phyloP scores from a whole-genome alignment of 2,329 filamentous ascomycete genomes.

The Apiospora phragmitis region DNA sequence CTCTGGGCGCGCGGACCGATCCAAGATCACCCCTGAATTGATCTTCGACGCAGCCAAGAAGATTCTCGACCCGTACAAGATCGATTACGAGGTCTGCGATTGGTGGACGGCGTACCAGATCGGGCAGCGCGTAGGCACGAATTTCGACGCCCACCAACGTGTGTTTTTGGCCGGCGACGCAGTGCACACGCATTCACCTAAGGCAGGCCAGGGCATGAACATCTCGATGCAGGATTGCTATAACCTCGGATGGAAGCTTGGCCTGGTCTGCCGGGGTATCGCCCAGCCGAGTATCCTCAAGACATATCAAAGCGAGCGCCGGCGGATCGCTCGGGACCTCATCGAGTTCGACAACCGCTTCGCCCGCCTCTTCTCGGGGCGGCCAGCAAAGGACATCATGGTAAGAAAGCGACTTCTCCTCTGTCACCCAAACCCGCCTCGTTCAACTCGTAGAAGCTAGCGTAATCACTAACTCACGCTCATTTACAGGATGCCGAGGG shows the following conservation, averaged over 20 bases:
- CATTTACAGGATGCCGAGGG: slow-evolving; percentile 53
- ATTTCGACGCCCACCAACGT: slow-evolving; percentile 62
- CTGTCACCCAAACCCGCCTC: not conserved
- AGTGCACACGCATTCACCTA: slow-evolving; percentile 63
- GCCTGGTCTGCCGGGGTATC: slow-evolving; percentile 55
- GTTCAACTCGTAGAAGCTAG: not conserved
- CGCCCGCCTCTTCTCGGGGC: slow-evolving; percentile 55
- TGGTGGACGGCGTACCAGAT: slow-evolving; percentile 76
- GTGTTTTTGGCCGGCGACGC: slow-evolving; percentile 68
- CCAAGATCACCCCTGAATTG: slow-evolving; percentile 51
- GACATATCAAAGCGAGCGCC: slow-evolving; percentile 65
- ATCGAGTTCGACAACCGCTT: slow-evolving; percentile 61
- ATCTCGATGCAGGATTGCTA: slow-evolving; percentile 58
- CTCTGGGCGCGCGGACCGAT: slow-evolving; percentile 38
- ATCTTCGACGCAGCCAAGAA: slow-evolving; percentile 69
- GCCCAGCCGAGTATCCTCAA: slow-evolving; percentile 55
- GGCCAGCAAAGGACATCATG: slow-evolving; percentile 58
- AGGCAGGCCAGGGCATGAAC: slow-evolving; percentile 63
- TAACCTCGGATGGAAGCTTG: slow-evolving; percentile 46
- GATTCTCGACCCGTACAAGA: slow-evolving; percentile 58
- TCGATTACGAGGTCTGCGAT: slow-evolving; percentile 60
- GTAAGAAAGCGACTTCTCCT: not conserved
- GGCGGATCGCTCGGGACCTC: slow-evolving; percentile 58
- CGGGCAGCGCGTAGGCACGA: slow-evolving; percentile 68
- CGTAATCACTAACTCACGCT: not conserved